These are phyloP conservation scores for Ganoderma multipileum DNA, from an alignment of 1,284 basidiomycete genomes.

Conservation along the genomic window DNA sequence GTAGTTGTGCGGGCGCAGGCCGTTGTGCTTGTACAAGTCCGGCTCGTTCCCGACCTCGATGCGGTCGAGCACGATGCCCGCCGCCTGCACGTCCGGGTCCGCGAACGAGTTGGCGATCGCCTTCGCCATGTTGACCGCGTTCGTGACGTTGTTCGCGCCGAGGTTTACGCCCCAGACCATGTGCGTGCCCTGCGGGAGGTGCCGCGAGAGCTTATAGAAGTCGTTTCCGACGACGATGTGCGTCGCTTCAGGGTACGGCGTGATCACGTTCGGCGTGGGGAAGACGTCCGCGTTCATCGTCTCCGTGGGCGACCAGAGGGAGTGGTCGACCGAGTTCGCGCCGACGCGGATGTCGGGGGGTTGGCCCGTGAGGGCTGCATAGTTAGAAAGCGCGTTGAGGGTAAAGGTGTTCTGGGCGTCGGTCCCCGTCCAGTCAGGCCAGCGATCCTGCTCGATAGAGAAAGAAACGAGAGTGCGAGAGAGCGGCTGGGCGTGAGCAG, in stretches of 20 bases:
- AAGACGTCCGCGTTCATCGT: conserved; percentile 58
- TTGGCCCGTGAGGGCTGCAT: conserved; percentile 55
- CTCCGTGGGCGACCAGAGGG: conserved; percentile 55
- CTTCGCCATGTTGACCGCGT: conserved; percentile 61
- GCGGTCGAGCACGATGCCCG: conserved; percentile 45
- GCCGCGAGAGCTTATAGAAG: conserved; percentile 60
- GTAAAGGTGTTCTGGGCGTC: conserved; percentile 59
- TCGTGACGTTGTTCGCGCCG: conserved; percentile 59
- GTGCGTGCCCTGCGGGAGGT: conserved; percentile 60
- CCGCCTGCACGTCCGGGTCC: conserved; percentile 46
- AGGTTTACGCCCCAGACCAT: conserved; percentile 75
- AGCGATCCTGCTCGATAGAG: conserved; percentile 73
- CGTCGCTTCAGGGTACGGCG: conserved; percentile 69
- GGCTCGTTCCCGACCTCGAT: conserved; percentile 57
- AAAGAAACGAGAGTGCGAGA: conserved; percentile 55
- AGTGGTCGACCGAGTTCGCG: conserved; percentile 67
- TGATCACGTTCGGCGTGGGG: conserved; percentile 52
- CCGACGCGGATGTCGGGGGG: conserved; percentile 67
- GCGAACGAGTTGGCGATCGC: conserved; percentile 61
- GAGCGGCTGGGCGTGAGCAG: conserved; percentile 31
- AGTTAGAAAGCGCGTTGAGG: conserved; percentile 60
- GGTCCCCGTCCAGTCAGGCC: conserved; percentile 67
- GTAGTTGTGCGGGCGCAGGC: conserved; percentile 51
- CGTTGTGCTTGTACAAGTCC: conserved; percentile 62
- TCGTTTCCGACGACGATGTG: conserved; percentile 61